Percentiles rank a stretch among this genome's conserved stretches.
Conservation (phyloP, 345 rosid genomes). For the Jatropha curcas region DNA sequence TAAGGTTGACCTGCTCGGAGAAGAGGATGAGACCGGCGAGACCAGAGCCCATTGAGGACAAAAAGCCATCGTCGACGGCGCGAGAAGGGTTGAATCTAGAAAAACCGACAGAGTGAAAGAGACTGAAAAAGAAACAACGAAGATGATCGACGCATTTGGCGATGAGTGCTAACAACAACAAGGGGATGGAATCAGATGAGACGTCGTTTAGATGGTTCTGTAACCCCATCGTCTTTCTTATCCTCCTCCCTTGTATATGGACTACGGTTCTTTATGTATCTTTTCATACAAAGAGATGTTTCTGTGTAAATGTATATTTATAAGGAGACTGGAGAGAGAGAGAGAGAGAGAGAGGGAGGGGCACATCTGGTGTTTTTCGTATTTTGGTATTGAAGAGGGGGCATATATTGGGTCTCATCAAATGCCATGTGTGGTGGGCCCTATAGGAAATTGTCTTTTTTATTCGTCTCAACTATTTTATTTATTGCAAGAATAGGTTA, state of each 20-base stretch:
- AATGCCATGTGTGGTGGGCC: conserved; percentile 22
- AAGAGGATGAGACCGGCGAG: conserved; percentile 51
- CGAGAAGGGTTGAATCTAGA: conserved; percentile 12
- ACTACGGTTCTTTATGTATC: too few species aligned
- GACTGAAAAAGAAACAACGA: conserved; percentile 44
- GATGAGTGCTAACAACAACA: conserved; percentile 55
- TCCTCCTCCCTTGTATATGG: too few species aligned
- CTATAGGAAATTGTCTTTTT: background rate
- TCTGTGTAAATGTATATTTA: background rate
- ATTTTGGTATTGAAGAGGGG: background rate
- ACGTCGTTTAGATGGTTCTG: conserved; percentile 70
- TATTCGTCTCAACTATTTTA: too few species aligned
- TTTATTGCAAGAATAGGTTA: too few species aligned
- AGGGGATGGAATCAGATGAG: conserved; percentile 78
- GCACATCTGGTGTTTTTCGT: background rate
- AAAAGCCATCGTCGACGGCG: conserved; percentile 18
- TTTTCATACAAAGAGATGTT: background rate
- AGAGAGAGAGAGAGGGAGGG: background rate
- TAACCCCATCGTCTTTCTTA: conserved; percentile 54
- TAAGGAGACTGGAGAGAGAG: background rate
- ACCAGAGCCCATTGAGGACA: conserved; percentile 45
- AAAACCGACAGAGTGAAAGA: conserved; percentile 31
- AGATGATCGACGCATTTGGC: conserved; percentile 51
- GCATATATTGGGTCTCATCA: background rate
- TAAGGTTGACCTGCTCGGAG: conserved; percentile 64